Base-by-base conservation (phyloP, 1,139 yeast genomes). In the Suhomyces chickasaworum region DNA sequence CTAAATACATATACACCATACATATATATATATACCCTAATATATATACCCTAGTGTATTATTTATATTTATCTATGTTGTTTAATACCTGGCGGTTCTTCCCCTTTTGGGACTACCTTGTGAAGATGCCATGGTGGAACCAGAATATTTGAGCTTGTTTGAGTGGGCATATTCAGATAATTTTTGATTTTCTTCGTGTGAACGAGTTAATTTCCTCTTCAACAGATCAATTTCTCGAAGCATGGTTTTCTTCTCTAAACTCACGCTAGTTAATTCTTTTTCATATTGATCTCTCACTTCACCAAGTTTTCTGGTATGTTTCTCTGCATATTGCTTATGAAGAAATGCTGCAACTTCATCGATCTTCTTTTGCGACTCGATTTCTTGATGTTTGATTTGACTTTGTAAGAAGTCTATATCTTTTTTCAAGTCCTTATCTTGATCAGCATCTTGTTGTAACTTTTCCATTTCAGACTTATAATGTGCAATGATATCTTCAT, bases 241-340 rank as follows among this genome's bases (percentile, higher is more conserved):
- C 29, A 48, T 42, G 25, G 33, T 50, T 39, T 55, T 54, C 44
- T 49, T 50, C 9, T 54, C 57, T n/a, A 30, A 36, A 15, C 46
- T 49, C 8, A 47, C 42, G 16, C 39, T 27, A 9, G 48, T 36
- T 18, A 54, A 37, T 29, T 56, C 58, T 32, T 50, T 53, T 22
- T 54, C 58, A 27, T 53, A 54, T 45, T 44, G 56, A 22, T 51
- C 52, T 36, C 55, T 49, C 1, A 54, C 54, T 27, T 56, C 58
- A 1, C 55, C 57, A 41, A 54, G 41, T 32, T 54, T 56, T 12
- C 55, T 46, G 4, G 52, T 47, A 25, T 62, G 66, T 46, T 62
- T 62, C 38, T 59, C 60, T 10, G 66, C 63, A 39, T 62, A 62
- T 41, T 59, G 60, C 41, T 56, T 58, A 45, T 61, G 63, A 29